phyloP scores from a whole-genome alignment of 2,329 filamentous ascomycete genomes.

The Bimuria novae-zelandiae region DNA sequence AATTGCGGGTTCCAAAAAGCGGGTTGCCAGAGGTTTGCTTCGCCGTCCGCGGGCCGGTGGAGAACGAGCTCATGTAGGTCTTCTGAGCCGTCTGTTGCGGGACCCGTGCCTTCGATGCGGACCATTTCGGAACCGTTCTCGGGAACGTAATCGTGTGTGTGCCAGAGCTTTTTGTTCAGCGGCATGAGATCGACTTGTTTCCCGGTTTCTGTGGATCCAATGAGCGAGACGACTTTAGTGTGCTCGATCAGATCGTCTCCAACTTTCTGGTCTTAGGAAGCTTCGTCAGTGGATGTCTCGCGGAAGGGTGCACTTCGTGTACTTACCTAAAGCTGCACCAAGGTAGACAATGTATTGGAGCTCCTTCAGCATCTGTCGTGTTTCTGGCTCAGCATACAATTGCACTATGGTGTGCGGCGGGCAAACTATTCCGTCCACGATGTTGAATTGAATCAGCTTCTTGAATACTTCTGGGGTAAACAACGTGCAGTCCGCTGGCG shows the following conservation, averaged over 20 bases:
- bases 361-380: constrained; percentile 17
- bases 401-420: constrained; percentile 19
- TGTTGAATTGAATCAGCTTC: constrained; percentile 15
- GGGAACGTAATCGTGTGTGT: constrained; percentile 22
- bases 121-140: constrained; percentile 20
- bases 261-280: constrained; percentile 12
- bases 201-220: constrained; percentile 26
- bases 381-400: constrained; percentile 19
- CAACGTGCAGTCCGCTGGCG: constrained; percentile 8
- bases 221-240: constrained; percentile 17
- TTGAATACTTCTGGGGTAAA: constrained; percentile 14
- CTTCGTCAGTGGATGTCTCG: not conserved
- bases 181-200: constrained; percentile 15
- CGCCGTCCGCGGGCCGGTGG: constrained; percentile 23
- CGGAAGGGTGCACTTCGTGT: not conserved
- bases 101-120: constrained; percentile 9
- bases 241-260: constrained; percentile 21
- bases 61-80: constrained; percentile 43
- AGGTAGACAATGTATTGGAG: constrained; percentile 18
- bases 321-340: constrained; percentile 14
- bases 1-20: constrained; percentile 31
- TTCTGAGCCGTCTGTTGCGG: constrained; percentile 18
- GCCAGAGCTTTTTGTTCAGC: constrained; percentile 18
- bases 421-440: constrained; percentile 15
- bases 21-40: constrained; percentile 33